These are phyloP conservation scores for Adansonia digitata DNA, from an alignment of 345 rosid species.

Conservation along the genomic window DNA sequence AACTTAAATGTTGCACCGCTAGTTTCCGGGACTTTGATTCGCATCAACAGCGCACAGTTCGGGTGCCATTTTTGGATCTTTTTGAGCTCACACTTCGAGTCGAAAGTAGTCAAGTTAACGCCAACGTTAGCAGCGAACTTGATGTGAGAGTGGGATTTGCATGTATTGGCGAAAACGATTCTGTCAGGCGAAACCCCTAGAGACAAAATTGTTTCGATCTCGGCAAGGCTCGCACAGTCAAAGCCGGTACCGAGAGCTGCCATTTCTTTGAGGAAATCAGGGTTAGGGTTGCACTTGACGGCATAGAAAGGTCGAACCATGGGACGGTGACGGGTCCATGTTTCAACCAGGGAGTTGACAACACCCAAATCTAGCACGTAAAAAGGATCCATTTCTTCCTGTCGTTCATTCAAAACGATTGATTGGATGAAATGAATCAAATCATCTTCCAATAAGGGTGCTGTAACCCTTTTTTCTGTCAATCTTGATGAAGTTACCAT, in stretches of 20 bases:
- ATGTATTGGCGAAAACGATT: conserved; percentile 30
- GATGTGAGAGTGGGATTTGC: conserved; percentile 29
- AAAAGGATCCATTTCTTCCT: conserved; percentile 17
- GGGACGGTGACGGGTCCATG: conserved; percentile 22
- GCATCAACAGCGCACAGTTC: conserved; percentile 17
- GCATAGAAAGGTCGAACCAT: conserved; percentile 29
- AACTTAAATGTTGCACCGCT: conserved; percentile 1
- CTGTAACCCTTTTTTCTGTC: too few relatives aligned
- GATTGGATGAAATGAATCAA: neutral
- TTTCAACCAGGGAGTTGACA: conserved; percentile 2
- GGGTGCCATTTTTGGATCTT: conserved; percentile 32
- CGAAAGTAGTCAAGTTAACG: conserved; percentile 30
- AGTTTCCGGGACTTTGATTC: conserved; percentile 17
- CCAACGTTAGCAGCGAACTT: conserved; percentile 29
- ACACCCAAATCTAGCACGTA: conserved; percentile 24
- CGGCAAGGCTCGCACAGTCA: conserved; percentile 29
- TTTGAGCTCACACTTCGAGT: conserved; percentile 24
- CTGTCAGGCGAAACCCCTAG: conserved; percentile 23
- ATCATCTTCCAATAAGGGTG: neutral
- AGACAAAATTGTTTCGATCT: conserved; percentile 26
- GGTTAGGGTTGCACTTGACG: conserved; percentile 30
- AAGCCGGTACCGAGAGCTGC: conserved; percentile 30
- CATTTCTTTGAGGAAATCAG: conserved; percentile 18
- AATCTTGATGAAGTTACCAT: neutral
- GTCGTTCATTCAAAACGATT: neutral